These are phyloP conservation scores for Debaryomyces nepalensis DNA, from an alignment of 1,139 yeast species.

Conservation along the genomic window DNA sequence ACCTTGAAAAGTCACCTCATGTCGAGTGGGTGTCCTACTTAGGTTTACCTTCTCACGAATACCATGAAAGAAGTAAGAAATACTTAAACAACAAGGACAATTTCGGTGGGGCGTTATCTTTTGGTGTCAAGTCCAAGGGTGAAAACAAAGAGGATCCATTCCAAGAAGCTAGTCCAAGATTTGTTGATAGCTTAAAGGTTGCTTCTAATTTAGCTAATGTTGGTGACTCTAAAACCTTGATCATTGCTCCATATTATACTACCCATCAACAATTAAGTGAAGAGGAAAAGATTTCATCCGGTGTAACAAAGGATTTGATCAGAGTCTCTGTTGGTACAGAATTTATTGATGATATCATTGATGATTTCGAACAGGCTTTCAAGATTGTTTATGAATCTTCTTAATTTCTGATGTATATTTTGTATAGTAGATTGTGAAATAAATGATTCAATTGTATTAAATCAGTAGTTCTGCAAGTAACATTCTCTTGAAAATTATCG, in stretches of 20 bases:
- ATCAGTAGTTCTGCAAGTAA: too few species aligned
- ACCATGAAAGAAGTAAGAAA: slow-evolving; percentile 81
- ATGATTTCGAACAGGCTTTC: slow-evolving; percentile 84
- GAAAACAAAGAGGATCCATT: slow-evolving; percentile 56
- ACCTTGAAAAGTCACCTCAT: slow-evolving; percentile 70
- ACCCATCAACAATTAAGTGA: slow-evolving; percentile 91
- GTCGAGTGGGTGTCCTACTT: slow-evolving; percentile 92
- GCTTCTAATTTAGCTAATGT: slow-evolving; percentile 95
- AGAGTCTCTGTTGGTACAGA: slow-evolving; percentile 92
- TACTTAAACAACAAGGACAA: slow-evolving; percentile 67
- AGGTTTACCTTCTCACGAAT: slow-evolving; percentile 82
- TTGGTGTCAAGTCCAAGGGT: slow-evolving; percentile 77
- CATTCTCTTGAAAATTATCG: too few species aligned
- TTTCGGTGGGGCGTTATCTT: slow-evolving; percentile 85
- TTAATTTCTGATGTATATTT: background rate
- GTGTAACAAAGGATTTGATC: slow-evolving; percentile 85
- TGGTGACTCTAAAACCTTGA: slow-evolving; percentile 93
- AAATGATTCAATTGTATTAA: background rate
- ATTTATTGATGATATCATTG: slow-evolving; percentile 85
- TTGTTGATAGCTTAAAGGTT: slow-evolving; percentile 79
- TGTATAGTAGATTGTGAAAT: background rate
- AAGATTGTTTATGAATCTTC: slow-evolving; percentile 45
- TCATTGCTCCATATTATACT: slow-evolving; percentile 93
- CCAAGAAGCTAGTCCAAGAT: slow-evolving; percentile 75
- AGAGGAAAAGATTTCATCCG: slow-evolving; percentile 78